These are phyloP conservation scores for Candida boidinii DNA, from an alignment of 805 yeast species.

Conservation along the genomic window DNA sequence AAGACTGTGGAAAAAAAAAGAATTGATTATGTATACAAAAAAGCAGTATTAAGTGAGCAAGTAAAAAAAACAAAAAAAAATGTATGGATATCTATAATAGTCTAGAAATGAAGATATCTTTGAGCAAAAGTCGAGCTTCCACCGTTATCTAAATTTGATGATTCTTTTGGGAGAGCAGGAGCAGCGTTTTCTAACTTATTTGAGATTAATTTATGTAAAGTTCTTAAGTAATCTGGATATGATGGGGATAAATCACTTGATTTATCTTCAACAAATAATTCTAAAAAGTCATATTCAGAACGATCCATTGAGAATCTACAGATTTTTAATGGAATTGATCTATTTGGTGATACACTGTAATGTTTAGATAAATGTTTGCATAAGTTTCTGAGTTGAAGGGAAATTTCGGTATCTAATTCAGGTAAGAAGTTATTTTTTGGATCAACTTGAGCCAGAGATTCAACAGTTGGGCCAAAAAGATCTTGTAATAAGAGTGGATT, in stretches of 20 bases:
- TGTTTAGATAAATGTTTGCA: slow-evolving; percentile 43
- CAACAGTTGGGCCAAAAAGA: slow-evolving; percentile 53
- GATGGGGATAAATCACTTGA: slow-evolving; percentile 42
- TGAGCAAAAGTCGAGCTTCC: slow-evolving; percentile 12
- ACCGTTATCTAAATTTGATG: too few relatives aligned
- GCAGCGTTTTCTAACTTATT: slow-evolving; percentile 29
- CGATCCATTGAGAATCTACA: slow-evolving; percentile 61
- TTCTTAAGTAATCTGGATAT: slow-evolving; percentile 58
- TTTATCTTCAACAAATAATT: slow-evolving; percentile 68
- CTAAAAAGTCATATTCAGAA: slow-evolving; percentile 45
- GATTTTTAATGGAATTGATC: slow-evolving; percentile 45
- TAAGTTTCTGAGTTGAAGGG: slow-evolving; percentile 57
- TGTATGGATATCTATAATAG: too few relatives aligned
- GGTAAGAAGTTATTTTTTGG: slow-evolving; percentile 57
- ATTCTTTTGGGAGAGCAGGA: slow-evolving; percentile 5
- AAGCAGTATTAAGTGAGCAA: too few relatives aligned
- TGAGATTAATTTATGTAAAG: slow-evolving; percentile 56
- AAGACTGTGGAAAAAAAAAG: not conserved
- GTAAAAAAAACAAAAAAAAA: too few relatives aligned
- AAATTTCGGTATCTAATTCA: slow-evolving; percentile 56
- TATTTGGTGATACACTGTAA: slow-evolving; percentile 26
- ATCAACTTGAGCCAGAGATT: slow-evolving; percentile 36
- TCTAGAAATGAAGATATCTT: too few relatives aligned
- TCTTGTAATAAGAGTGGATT: slow-evolving; percentile 63
- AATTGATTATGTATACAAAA: too few relatives aligned